Evolutionary conservation across 106 monocot species (phyloP).

Genomic region (Dioscorea dumetorum): DNA sequence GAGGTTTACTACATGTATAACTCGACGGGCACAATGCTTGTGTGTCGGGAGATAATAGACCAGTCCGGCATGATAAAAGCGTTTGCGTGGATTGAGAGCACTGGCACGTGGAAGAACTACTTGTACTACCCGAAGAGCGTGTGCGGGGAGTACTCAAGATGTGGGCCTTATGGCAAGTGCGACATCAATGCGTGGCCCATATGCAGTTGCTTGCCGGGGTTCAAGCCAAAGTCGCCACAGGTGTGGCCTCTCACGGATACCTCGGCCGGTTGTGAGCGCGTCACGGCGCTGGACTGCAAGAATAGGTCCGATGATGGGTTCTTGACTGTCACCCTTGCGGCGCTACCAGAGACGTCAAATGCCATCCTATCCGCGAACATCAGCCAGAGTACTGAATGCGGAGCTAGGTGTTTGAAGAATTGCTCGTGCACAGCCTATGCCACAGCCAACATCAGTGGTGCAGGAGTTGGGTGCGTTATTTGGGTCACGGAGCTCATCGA

Average conservation of each 20-base stretch:
- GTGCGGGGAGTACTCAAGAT: slow-evolving; percentile 25
- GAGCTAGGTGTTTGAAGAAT: neutral
- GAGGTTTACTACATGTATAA: neutral
- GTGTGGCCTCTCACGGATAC: slow-evolving; percentile 24
- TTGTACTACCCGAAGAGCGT: slow-evolving; percentile 19
- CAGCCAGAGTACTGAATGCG: slow-evolving; percentile 6
- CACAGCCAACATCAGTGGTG: neutral
- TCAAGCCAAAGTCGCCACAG: slow-evolving; percentile 18
- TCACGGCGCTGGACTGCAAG: slow-evolving; percentile 26
- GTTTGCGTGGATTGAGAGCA: slow-evolving; percentile 13
- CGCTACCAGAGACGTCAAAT: slow-evolving; percentile 20
- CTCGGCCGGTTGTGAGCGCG: slow-evolving; percentile 31
- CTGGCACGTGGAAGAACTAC: slow-evolving; percentile 20
- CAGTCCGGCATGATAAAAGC: slow-evolving; percentile 7
- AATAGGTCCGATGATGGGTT: slow-evolving; percentile 34
- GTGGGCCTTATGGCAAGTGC: slow-evolving; percentile 47
- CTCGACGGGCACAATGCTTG: neutral
- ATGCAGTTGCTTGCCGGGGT: slow-evolving; percentile 43
- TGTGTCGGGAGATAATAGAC: slow-evolving; percentile 12
- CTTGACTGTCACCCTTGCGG: slow-evolving; percentile 5
- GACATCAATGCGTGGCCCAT: slow-evolving; percentile 10
- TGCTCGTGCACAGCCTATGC: slow-evolving; percentile 18
- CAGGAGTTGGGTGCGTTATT: slow-evolving; percentile 10
- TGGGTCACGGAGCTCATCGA: slow-evolving; percentile 12
- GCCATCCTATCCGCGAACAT: slow-evolving; percentile 4